Evolutionary conservation across 73 alveolate species (phyloP).

Genomic region (Tetrahymena malaccensis): DNA sequence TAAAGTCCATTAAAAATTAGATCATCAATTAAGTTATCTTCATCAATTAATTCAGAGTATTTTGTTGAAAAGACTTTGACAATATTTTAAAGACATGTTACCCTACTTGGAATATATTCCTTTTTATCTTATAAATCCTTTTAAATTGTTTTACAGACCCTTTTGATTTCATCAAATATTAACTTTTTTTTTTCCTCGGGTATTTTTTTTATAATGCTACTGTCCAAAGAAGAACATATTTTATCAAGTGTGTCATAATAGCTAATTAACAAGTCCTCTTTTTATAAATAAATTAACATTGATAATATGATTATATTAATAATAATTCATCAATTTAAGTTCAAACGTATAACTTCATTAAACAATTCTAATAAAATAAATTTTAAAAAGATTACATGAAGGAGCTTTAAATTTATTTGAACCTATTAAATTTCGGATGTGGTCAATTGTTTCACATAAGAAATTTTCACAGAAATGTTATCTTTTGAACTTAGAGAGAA

Average conservation of each 20-base stretch:
- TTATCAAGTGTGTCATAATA: neutral
- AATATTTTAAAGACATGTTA: neutral
- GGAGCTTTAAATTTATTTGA: neutral
- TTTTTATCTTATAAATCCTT: neutral
- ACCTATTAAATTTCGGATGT: neutral
- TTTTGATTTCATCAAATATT: neutral
- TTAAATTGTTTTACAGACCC: neutral
- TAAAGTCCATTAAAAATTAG: neutral
- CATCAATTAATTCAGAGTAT: neutral
- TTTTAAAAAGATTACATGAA: neutral
- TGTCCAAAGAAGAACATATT: neutral
- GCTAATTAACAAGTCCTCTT: neutral
- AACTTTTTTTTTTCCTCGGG: neutral
- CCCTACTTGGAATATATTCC: neutral
- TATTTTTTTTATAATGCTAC: neutral
- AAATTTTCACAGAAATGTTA: neutral
- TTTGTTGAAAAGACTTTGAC: neutral
- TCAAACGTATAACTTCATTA: no score
- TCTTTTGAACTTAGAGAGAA: constrained; percentile 6
- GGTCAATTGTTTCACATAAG: neutral
- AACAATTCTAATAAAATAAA: no score
- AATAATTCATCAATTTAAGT: no score
- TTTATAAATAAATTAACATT: neutral
- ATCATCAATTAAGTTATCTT: neutral
- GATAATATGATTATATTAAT: no score